Conservation (phyloP, 352 stramenopile genomes). For the Phytopythium boreale region DNA sequence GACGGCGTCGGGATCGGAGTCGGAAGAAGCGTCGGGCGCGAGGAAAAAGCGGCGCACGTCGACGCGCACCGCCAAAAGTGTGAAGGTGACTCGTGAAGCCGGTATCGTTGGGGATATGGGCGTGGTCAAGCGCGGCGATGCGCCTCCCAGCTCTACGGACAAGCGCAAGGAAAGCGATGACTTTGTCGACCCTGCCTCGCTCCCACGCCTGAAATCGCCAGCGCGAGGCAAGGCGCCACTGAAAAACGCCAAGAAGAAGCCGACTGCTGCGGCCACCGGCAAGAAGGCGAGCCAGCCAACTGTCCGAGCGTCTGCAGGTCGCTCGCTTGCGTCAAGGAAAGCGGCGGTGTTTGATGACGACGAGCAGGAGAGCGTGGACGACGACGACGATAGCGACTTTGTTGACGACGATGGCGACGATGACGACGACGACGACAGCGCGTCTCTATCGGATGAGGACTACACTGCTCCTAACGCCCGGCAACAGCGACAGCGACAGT, state of each 20-base stretch:
- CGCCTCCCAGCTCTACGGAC: neutral
- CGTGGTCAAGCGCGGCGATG: neutral
- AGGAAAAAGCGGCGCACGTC: neutral
- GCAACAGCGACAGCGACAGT: conserved; percentile 13
- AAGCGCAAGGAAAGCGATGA: conserved; percentile 18
- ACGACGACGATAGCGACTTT: conserved; percentile 52
- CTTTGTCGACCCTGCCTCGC: conserved; percentile 8
- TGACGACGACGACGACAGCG: conserved; percentile 22
- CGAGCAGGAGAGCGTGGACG: conserved; percentile 20
- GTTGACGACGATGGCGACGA: conserved; percentile 34
- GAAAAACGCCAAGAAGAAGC: conserved; percentile 20
- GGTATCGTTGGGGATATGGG: too few relatives aligned
- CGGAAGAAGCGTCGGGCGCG: neutral
- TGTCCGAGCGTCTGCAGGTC: neutral
- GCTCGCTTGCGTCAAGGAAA: neutral
- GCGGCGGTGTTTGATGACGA: conserved; percentile 9
- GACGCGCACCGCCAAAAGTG: neutral
- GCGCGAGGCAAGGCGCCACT: conserved; percentile 23
- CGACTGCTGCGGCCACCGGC: too few relatives aligned
- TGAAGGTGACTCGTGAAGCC: neutral
- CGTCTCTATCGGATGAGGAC: conserved; percentile 14
- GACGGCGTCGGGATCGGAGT: neutral
- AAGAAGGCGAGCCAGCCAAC: neutral
- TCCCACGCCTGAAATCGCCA: conserved; percentile 8
- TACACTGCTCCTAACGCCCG: conserved; percentile 1